These are phyloP conservation scores for Phaeosphaeriaceae sp. DNA, from an alignment of 2,329 filamentous ascomycete genomes.

Conservation along the genomic window DNA sequence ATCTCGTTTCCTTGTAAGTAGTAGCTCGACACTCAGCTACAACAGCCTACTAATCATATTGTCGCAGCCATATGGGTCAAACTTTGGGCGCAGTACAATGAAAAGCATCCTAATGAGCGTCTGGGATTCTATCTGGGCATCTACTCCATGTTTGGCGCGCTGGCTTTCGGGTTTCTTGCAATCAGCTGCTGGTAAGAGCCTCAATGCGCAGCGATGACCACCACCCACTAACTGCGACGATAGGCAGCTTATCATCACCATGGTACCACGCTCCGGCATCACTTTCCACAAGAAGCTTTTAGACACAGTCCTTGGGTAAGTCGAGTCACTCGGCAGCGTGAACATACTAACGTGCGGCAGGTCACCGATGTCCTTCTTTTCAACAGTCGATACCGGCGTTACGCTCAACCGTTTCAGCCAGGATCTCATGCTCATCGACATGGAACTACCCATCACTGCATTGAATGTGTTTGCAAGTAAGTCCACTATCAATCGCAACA, in stretches of 20 bases:
- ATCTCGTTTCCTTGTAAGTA: conserved; percentile 41
- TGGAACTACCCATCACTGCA: conserved; percentile 48
- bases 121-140: conserved; percentile 44
- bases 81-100: conserved; percentile 56
- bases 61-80: conserved; percentile 55
- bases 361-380: conserved; percentile 54
- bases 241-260: conserved; percentile 59
- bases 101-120: conserved; percentile 45
- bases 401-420: conserved; percentile 58
- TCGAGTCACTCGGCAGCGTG: neutral
- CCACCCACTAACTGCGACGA: neutral
- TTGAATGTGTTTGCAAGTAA: conserved; percentile 43
- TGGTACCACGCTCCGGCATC: conserved; percentile 61
- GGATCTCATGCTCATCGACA: conserved; percentile 57
- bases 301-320: conserved; percentile 56
- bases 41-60: neutral
- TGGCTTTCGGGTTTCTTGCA: conserved; percentile 36
- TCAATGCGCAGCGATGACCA: neutral
- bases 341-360: conserved; percentile 21
- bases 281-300: conserved; percentile 58
- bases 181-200: conserved; percentile 36
- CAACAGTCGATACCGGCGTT: conserved; percentile 53
- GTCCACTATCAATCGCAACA: neutral
- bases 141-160: conserved; percentile 37
- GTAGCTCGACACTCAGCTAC: neutral